A percentile compares a stretch with the other conserved stretches of the same genome.
These are phyloP conservation scores for Chlorella ohadii DNA, from an alignment of 139 green algal species.

Conservation along the genomic window DNA sequence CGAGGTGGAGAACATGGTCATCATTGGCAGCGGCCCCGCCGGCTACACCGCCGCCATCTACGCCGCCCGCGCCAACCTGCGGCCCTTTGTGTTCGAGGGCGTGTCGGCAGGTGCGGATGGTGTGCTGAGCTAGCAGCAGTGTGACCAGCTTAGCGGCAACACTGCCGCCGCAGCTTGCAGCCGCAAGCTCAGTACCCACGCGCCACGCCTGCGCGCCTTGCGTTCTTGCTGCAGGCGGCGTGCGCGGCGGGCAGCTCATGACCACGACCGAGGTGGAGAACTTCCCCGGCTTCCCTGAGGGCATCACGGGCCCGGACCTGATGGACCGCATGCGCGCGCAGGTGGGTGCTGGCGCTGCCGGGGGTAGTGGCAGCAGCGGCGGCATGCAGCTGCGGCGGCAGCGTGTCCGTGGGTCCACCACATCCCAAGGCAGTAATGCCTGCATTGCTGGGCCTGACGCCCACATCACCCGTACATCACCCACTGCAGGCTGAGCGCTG, in stretches of 20 bases:
- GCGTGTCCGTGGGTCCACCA: too few species aligned
- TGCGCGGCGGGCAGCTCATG: conserved; percentile 97
- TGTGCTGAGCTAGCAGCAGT: background rate
- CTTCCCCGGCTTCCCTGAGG: conserved; percentile 96
- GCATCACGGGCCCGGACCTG: conserved; percentile 96
- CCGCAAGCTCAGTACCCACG: too few species aligned
- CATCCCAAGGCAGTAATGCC: too few species aligned
- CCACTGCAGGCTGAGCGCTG: conserved; percentile 88
- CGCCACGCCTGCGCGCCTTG: too few species aligned
- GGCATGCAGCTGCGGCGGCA: too few species aligned
- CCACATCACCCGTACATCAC: too few species aligned
- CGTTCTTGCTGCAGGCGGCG: conserved; percentile 69
- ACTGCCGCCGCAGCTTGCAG: too few species aligned
- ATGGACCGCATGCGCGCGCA: conserved; percentile 97
- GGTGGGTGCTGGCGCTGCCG: conserved; percentile 56
- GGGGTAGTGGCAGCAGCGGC: too few species aligned
- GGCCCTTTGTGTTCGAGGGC: conserved; percentile 95
- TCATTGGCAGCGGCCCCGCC: conserved; percentile 88
- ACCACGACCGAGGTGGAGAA: conserved; percentile 94
- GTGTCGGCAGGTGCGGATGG: conserved; percentile 1
- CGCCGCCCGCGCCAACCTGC: conserved; percentile 90
- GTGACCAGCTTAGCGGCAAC: too few species aligned
- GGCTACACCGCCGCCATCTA: conserved; percentile 96
- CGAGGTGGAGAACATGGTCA: conserved; percentile 79
- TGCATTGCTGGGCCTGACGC: too few species aligned